Percentiles rank a stretch among this genome's conserved stretches.
Conservation (phyloP, 768 basidiomycete genomes). For the Boletus eberwhitei region DNA sequence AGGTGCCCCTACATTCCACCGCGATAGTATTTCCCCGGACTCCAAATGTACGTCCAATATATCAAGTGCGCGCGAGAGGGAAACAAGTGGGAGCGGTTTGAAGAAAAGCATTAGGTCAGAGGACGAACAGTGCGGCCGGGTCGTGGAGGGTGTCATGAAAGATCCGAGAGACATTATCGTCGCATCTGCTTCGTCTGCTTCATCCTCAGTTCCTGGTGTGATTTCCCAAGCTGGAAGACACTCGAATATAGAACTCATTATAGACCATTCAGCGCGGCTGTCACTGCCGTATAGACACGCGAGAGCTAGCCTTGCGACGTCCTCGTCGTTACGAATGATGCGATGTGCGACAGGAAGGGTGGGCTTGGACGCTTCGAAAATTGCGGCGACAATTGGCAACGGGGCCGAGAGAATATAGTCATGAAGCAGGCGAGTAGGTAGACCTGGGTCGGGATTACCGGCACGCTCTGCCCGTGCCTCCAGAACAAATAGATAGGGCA, state of each 20-base stretch:
- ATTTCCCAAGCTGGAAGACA: constrained; percentile 92
- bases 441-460: constrained; percentile 61
- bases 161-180: constrained; percentile 77
- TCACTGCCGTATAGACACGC: constrained; percentile 85
- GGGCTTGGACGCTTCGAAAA: constrained; percentile 92
- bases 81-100: constrained; percentile 66
- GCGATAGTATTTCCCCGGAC: constrained; percentile 84
- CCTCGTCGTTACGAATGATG: constrained; percentile 76
- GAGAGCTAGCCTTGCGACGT: constrained; percentile 81
- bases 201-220: constrained; percentile 48
- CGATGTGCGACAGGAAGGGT: constrained; percentile 69
- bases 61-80: constrained; percentile 82
- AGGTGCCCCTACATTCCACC: constrained; percentile 82
- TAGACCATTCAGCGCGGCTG: constrained; percentile 67
- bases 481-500: constrained; percentile 91
- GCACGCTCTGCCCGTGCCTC: constrained; percentile 84
- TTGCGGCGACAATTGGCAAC: constrained; percentile 62
- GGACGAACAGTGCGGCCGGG: constrained; percentile 52
- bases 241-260: constrained; percentile 92
- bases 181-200: constrained; percentile 75
- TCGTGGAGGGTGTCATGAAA: constrained; percentile 74
- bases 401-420: constrained; percentile 70
- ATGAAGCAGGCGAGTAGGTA: constrained; percentile 65
- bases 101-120: constrained; percentile 80
- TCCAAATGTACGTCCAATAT: constrained; percentile 93